Conservation (phyloP, 768 basidiomycete species). For the Tephrocybe sp. region DNA sequence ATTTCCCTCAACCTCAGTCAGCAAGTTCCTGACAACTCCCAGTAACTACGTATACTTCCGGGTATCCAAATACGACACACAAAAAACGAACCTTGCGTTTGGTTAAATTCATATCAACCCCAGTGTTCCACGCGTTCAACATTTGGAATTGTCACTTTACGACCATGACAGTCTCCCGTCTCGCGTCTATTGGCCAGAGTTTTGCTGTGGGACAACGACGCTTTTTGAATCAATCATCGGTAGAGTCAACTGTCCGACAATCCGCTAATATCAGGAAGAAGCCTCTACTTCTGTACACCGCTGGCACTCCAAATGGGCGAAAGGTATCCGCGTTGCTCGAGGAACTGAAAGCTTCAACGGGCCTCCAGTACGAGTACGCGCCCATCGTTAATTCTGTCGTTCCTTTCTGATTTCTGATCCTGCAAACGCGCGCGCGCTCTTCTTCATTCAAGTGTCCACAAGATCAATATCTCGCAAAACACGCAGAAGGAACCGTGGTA, state of each 20-base stretch:
- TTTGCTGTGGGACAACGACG: conserved; percentile 6
- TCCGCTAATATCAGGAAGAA: neutral
- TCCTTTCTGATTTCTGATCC: no score
- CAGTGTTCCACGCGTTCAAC: no score
- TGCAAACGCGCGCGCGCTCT: no score
- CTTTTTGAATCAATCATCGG: conserved; percentile 8
- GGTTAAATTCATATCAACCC: no score
- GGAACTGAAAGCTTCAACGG: conserved; percentile 46
- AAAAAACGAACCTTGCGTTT: no score
- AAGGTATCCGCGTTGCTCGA: conserved; percentile 57
- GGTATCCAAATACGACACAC: no score
- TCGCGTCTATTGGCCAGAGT: conserved; percentile 10
- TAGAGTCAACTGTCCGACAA: conserved; percentile 9
- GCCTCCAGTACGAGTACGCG: conserved; percentile 35
- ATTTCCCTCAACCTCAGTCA: no score
- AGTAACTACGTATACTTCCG: no score
- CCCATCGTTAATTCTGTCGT: neutral
- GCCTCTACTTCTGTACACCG: conserved; percentile 39
- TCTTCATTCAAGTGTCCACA: conserved; percentile 12
- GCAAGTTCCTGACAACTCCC: no score
- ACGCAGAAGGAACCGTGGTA: conserved; percentile 32
- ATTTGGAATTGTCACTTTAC: neutral
- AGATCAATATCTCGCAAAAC: conserved; percentile 17
- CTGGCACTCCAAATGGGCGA: conserved; percentile 53
- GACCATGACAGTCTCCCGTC: conserved; percentile 7